Evolutionary conservation across 768 basidiomycete genomes (phyloP), one percentile per base, ranked within the genome.

Genomic region (Stropharia rugosoannulata): DNA sequence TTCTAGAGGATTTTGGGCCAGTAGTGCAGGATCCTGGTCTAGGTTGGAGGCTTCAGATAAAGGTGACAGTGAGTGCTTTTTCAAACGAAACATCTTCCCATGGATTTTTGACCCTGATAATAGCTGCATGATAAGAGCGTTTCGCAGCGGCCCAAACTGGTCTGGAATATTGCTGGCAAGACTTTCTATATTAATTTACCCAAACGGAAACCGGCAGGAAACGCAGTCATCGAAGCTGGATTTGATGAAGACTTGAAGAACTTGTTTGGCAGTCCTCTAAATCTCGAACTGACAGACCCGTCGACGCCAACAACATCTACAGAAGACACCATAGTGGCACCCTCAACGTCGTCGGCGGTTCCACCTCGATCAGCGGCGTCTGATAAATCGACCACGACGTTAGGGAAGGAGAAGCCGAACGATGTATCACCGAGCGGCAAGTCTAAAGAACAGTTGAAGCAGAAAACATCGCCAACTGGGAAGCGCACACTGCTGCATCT

Each of bases 221-320:
- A 68, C 29, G 52, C 67, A 15, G 55, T 60, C 25, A 58, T 74
- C 15, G 65, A 68, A 18, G 54, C 69, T 5, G 68, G 63, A 0
- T 73, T 73, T 45, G 73, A 75, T 39, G 67, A 67, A 27, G 72
- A 73, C 49, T 70, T 77, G 39, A 70, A 71, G 25, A 18, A 19
- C 18, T 48, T 55, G 32, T 55, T 55, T 10, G 53, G n/a, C 8
- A 29, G 22, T 11, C 42, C 43, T 5, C 4, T 19, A 32, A 4
- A 38, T 36, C 45, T 45, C n/a, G 13, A 18, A 9, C 16, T 8
- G 16, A 18, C 9, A 12, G 25, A 22, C 18, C n/a, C 6, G 16
- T 22, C 39, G n/a, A 51, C 18, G 13, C 41, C 8, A 19, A 15
- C 29, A 25, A 22, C 42, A 29, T n/a, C 41, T 29, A 9, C 18